Base-by-base conservation (phyloP, 139 green algal species). In the Limnomonas spitsbergensis region DNA sequence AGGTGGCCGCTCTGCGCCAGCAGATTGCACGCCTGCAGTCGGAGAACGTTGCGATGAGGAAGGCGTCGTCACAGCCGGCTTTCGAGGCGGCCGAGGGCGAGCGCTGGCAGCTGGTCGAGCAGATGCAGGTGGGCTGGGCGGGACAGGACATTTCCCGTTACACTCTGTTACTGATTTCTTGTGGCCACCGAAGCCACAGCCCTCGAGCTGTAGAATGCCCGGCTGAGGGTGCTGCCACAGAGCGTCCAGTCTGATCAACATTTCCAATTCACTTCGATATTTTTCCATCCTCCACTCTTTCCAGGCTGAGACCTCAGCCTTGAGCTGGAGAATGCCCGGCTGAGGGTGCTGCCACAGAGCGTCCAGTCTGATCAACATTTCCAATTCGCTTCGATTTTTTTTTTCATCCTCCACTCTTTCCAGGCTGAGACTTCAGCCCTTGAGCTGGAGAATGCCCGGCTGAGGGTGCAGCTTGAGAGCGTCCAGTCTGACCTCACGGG, bases 251-350 rank as follows among this genome's bases (percentile, higher is more conserved):
- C n/a, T n/a, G n/a, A n/a, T n/a, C n/a, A n/a, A n/a, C n/a, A n/a
- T n/a, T n/a, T n/a, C n/a, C n/a, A n/a, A n/a, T n/a, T n/a, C n/a
- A n/a, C n/a, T n/a, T n/a, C n/a, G n/a, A n/a, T n/a, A n/a, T n/a
- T n/a, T n/a, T n/a, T n/a, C n/a, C n/a, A n/a, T n/a, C n/a, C n/a
- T n/a, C n/a, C n/a, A n/a, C n/a, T n/a, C n/a, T n/a, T n/a, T n/a
- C n/a, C n/a, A n/a, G n/a, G n/a, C n/a, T n/a, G 80, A 88, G 7
- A 88, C 85, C 78, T 73, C 38, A 36, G 31, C n/a, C 70, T 94
- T 71, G 86, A 93, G 61, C 38, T 85, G 32, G 86, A 94, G 1
- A 88, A n/a, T n/a, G n/a, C n/a, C n/a, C n/a, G n/a, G n/a, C n/a
- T n/a, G n/a, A n/a, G n/a, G n/a, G n/a, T n/a, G n/a, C n/a, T n/a